Percentiles rank a stretch among this genome's conserved stretches.
phyloP scores from a whole-genome alignment of 352 stramenopile species.

The Pythium volutum region DNA sequence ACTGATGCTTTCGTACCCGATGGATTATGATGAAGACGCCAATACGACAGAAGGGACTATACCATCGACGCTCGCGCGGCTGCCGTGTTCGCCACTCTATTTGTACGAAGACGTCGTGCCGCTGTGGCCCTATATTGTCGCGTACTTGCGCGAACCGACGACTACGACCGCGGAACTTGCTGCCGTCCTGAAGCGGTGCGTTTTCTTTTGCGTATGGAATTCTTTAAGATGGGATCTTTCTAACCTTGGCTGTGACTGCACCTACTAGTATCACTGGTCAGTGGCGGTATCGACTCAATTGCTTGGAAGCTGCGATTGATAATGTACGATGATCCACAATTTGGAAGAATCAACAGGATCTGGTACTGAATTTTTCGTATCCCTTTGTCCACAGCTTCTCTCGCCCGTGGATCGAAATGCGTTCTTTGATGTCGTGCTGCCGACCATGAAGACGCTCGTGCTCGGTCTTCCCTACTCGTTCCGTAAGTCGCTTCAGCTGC shows the following conservation, averaged over 20 bases:
- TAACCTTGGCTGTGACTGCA: not conserved
- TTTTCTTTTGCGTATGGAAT: not conserved
- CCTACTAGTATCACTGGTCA: slow-evolving; percentile 7
- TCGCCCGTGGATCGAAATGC: slow-evolving; percentile 22
- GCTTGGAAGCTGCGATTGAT: slow-evolving; percentile 15
- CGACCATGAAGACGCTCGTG: slow-evolving; percentile 46
- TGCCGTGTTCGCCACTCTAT: slow-evolving; percentile 49
- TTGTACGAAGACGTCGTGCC: slow-evolving; percentile 38
- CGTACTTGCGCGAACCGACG: slow-evolving; percentile 45
- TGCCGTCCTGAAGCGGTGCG: slow-evolving; percentile 41
- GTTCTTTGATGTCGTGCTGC: slow-evolving; percentile 50
- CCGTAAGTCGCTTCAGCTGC: slow-evolving; percentile 28
- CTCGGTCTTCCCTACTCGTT: slow-evolving; percentile 55
- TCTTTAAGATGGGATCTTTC: not conserved
- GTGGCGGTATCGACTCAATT: slow-evolving; percentile 12
- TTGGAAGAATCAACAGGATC: not conserved
- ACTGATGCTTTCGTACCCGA: slow-evolving; percentile 38
- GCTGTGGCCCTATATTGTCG: slow-evolving; percentile 68
- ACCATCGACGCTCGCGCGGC: slow-evolving; percentile 10
- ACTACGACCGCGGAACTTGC: slow-evolving; percentile 32
- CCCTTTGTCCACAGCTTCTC: slow-evolving; percentile 32
- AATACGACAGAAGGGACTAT: slow-evolving; percentile 5
- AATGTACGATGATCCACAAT: slow-evolving; percentile 1
- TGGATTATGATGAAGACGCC: slow-evolving; percentile 18
- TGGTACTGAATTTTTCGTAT: not conserved